These are phyloP conservation scores for Suillus alpinus DNA, from an alignment of 768 basidiomycete genomes.

Conservation along the genomic window DNA sequence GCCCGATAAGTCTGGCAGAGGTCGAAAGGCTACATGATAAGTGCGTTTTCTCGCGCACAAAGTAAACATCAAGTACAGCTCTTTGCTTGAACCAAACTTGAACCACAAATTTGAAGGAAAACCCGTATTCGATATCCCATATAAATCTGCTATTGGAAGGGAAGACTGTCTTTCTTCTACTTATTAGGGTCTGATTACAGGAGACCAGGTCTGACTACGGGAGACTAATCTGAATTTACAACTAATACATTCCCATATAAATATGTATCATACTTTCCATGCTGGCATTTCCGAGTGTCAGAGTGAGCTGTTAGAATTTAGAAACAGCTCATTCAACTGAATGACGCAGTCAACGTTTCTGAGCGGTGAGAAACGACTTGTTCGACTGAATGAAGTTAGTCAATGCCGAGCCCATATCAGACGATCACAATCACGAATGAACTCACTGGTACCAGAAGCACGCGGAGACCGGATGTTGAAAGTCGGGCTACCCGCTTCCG, in stretches of 20 bases:
- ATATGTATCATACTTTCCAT: not conserved
- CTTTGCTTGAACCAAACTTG: no score
- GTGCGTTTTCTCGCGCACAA: no score
- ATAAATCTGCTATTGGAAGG: not conserved
- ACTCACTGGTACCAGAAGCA: not conserved
- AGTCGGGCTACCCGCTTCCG: not conserved
- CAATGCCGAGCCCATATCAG: not conserved
- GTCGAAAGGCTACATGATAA: no score
- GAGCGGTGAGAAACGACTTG: slow-evolving; percentile 40
- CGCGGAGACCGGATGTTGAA: not conserved
- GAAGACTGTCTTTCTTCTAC: not conserved
- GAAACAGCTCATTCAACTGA: no score
- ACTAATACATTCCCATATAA: no score
- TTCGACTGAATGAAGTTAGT: not conserved
- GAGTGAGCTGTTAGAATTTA: no score
- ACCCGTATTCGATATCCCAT: no score
- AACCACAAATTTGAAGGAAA: no score
- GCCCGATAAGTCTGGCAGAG: no score
- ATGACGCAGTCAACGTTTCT: slow-evolving; percentile 28
- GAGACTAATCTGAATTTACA: no score
- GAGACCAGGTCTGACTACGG: no score
- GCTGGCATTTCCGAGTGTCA: not conserved
- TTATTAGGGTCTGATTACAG: not conserved
- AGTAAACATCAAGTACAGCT: no score
- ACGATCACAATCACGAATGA: not conserved